Base-by-base conservation (phyloP, 495 filamentous ascomycete genomes). In the Aspergillus carlsbadensis region DNA sequence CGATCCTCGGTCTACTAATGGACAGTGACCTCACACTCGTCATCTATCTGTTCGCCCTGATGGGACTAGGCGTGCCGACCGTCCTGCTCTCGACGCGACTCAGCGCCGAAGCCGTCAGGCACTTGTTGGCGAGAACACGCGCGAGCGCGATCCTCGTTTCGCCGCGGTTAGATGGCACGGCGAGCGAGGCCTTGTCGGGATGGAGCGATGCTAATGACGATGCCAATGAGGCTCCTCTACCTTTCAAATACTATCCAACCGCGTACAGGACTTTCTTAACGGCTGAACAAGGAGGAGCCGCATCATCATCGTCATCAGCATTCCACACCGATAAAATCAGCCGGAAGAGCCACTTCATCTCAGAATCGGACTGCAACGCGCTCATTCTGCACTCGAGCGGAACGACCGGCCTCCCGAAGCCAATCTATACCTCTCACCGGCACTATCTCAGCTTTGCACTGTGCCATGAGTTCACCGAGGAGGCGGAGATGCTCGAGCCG, bases 341-440 rank as follows among this genome's bases (percentile, higher is more conserved):
- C 33, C 50, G 26, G 31, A 17, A 15, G 15, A 43, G 34, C 37
- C 50, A 58, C 34, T 46, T 52, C 26, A 17, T 46, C 26, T 44
- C 37, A 6, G 68, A 73, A 48, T 57, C 35, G 42, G 73, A 77
- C 50, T 58, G 66, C 1, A 58, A 69, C 15, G 74, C 76, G 10
- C 40, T 80, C 13, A 76, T 80, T 24, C 63, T 80, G 24, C 76
- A 80, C 47, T 76, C 73, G 14, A 76, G 73, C 5, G 77, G 77
- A 1, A 79, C 74, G 15, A 78, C 77, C 2, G 77, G 77, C 10
- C 57, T 79, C 15, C 74, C 77, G 13, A 80, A 79, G 52, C 70
- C 77, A 18, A 78, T 80, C 15, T 66, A 57, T 51, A 67, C 66
- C 33, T 54, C 75, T 2, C 77, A 79, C 58, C 64, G 70, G 39